These are phyloP conservation scores for Flaveria brownii DNA, from an alignment of 129 eudicot species.

Conservation along the genomic window DNA sequence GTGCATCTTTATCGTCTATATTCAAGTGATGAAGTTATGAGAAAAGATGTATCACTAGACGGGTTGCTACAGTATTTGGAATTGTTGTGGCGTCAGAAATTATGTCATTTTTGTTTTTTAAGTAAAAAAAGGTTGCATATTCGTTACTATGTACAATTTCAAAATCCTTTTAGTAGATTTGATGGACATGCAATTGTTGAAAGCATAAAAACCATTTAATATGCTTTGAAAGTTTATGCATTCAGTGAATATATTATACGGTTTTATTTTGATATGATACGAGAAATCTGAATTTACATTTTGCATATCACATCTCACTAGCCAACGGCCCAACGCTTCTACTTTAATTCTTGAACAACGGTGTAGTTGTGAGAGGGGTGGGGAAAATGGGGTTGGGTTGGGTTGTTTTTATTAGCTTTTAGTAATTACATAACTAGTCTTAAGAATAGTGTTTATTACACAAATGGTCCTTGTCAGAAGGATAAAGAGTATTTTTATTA, in stretches of 20 bases:
- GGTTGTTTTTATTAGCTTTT: too few species aligned
- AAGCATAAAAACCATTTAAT: neutral
- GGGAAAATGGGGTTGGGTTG: too few species aligned
- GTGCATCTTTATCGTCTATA: neutral
- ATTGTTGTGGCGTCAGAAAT: neutral
- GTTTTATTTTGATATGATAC: neutral
- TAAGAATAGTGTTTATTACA: too few species aligned
- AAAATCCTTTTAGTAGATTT: slow-evolving; percentile 7
- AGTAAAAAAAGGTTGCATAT: neutral
- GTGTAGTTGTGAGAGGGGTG: too few species aligned
- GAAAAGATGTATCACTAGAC: neutral
- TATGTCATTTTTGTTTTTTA: neutral
- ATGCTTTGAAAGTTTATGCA: neutral
- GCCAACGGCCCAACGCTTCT: too few species aligned
- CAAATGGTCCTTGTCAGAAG: too few species aligned
- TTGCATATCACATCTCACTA: too few species aligned
- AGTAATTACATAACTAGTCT: too few species aligned
- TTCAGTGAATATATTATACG: neutral
- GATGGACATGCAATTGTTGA: neutral
- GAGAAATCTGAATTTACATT: too few species aligned
- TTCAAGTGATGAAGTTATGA: neutral
- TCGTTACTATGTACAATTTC: slow-evolving; percentile 11
- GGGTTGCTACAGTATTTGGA: too few species aligned
- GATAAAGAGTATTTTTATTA: too few species aligned
- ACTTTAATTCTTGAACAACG: too few species aligned